A percentile compares a stretch with the other conserved stretches of the same genome.
phyloP scores from a whole-genome alignment of 495 filamentous ascomycete genomes.

The Penicillium tannophilum region DNA sequence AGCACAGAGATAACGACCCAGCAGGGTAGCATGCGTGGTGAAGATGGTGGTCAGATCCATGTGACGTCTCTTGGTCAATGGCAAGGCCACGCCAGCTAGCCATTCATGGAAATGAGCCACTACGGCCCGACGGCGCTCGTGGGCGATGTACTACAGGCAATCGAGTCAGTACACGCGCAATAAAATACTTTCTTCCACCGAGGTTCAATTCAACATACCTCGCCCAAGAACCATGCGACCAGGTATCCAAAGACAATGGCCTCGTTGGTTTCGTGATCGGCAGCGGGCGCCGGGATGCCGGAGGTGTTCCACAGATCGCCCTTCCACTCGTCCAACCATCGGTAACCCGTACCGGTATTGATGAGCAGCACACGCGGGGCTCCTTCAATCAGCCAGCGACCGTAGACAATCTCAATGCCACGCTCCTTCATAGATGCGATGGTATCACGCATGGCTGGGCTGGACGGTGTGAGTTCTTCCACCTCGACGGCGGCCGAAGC shows the following conservation, averaged over 20 bases:
- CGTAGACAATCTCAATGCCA: constrained; percentile 88
- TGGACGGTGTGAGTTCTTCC: constrained; percentile 83
- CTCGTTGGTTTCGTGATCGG: constrained; percentile 95
- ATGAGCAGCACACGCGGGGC: constrained; percentile 92
- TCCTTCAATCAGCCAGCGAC: constrained; percentile 96
- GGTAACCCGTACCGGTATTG: constrained; percentile 90
- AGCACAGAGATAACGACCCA: constrained; percentile 94
- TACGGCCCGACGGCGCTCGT: constrained; percentile 86
- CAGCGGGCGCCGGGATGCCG: constrained; percentile 88
- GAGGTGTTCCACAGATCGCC: constrained; percentile 89
- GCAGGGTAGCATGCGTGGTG: constrained; percentile 93
- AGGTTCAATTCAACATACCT: constrained; percentile 57
- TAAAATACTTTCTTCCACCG: not conserved
- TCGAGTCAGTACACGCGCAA: constrained; percentile 1
- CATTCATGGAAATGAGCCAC: constrained; percentile 99
- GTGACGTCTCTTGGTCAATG: constrained; percentile 84
- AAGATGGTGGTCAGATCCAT: constrained; percentile 99
- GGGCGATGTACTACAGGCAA: constrained; percentile 74
- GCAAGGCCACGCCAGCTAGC: constrained; percentile 94
- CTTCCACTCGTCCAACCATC: constrained; percentile 95
- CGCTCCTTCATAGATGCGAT: constrained; percentile 88
- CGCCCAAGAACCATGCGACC: constrained; percentile 97
- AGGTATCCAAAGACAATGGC: constrained; percentile 97
- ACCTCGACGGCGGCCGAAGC: constrained; percentile 94
- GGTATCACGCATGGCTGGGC: constrained; percentile 75